Evolutionary conservation across 2,329 filamentous ascomycete genomes (phyloP), one percentile per base, ranked within the genome.

Genomic region (Chaetomiaceae sp.): DNA sequence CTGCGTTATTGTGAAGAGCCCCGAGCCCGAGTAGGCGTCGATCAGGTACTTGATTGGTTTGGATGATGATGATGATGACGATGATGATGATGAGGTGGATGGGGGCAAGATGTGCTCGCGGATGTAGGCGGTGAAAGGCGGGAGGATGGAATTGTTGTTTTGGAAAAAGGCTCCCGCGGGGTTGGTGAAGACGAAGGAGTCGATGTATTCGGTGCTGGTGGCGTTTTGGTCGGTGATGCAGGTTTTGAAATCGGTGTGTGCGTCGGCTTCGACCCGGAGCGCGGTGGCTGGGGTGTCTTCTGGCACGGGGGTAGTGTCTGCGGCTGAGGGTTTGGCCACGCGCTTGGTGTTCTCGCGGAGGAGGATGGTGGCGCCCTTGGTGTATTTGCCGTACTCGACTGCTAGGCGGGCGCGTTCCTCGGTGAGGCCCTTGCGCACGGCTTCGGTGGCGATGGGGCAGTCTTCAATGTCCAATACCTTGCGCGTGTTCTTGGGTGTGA

Each of bases 101-200:
- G 77, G 72, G 0, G 84, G 85, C 2, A 91, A 76, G 64, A 92
- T 87, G 69, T 87, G 81, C 33, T 87, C 78, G 58, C 90, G 87
- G 67, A 97, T 89, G 74, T 95, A 96, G 60, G 83, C 79, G 13
- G 90, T 95, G 71, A 97, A 95, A 14, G 76, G 73, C 27, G 89
- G 84, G 21, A 99, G 85, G 71, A 99, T 97, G 51, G 90, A 95
- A 76, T 97, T 97, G 80, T 99, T 99, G 78, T 99, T 99, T 68
- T 99, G 94, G 81, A 99, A 99, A 75, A 99, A 99, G 48, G 89
- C 84, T 55, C 91, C 91, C 10, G 94, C 94, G 2, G 88, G 89
- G 73, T 95, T 97, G 68, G 85, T 85, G 73, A 99, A 96, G 65
- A 85, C 76, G 74, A 87, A 94, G 69, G 84, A 74, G 65, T 86